A percentile compares a stretch with the other conserved stretches of the same genome.
These are phyloP conservation scores for Barnettozyma vustinii DNA, from an alignment of 805 yeast species.

Conservation along the genomic window DNA sequence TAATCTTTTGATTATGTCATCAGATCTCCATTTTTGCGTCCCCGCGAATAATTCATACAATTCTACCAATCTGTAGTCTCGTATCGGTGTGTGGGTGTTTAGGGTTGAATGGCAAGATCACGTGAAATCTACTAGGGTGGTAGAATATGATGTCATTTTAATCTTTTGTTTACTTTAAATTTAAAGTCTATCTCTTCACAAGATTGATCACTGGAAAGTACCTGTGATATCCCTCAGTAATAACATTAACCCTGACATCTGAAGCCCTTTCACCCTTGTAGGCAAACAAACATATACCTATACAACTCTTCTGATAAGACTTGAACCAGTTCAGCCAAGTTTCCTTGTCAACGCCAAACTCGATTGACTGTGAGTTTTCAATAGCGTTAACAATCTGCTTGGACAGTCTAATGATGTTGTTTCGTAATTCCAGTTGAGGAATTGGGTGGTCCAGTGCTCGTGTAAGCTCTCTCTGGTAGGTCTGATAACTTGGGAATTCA, in stretches of 20 bases:
- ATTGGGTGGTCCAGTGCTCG: background rate
- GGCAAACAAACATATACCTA: conserved; percentile 21
- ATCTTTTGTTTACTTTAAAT: no score
- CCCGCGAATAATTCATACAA: background rate
- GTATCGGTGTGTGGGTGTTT: conserved; percentile 4
- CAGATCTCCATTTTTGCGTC: background rate
- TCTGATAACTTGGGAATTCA: conserved; percentile 37
- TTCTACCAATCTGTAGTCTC: no score
- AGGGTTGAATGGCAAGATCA: no score
- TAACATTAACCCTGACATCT: conserved; percentile 14
- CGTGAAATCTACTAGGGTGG: background rate
- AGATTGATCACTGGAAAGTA: conserved; percentile 40
- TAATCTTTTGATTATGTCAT: background rate
- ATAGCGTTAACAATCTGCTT: conserved; percentile 1
- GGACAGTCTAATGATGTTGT: background rate
- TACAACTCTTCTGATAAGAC: conserved; percentile 26
- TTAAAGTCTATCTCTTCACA: conserved; percentile 6
- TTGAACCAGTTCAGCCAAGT: conserved; percentile 29
- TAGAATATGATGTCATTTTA: background rate
- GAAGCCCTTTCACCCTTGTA: conserved; percentile 6
- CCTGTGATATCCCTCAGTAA: conserved; percentile 34
- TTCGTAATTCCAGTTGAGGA: background rate
- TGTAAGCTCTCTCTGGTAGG: conserved; percentile 14
- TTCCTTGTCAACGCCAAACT: conserved; percentile 23
- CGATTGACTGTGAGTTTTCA: background rate